Conservation (phyloP, 2,329 filamentous ascomycete species). For the Nectriaceae sp. region DNA sequence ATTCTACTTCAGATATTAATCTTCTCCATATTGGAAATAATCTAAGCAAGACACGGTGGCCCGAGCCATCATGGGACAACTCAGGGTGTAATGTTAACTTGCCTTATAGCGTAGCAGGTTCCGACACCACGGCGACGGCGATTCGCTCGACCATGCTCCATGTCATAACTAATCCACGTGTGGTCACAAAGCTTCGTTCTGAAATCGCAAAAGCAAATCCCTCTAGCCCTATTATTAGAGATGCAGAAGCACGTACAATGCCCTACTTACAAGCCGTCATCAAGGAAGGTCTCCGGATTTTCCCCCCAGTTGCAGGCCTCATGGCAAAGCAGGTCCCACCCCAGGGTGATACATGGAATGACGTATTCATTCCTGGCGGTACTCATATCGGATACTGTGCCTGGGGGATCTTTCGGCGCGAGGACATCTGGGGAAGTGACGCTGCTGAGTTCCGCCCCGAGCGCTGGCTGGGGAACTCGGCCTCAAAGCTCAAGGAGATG, state of each 20-base stretch:
- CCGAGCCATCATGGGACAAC: not conserved
- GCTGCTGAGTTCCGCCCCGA: conserved; percentile 55
- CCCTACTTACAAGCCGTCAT: conserved; percentile 52
- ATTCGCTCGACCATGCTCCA: conserved; percentile 55
- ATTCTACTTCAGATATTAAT: conserved; percentile 26
- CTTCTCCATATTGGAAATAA: fast-evolving
- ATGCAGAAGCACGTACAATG: conserved; percentile 37
- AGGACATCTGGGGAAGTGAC: conserved; percentile 50
- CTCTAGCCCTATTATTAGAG: conserved; percentile 28
- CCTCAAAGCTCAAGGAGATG: conserved; percentile 36
- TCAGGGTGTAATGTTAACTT: not conserved
- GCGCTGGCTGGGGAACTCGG: conserved; percentile 49
- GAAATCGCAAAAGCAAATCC: conserved; percentile 22
- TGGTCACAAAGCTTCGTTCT: conserved; percentile 45
- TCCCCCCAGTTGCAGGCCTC: conserved; percentile 51
- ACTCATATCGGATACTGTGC: conserved; percentile 55
- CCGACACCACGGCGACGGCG: conserved; percentile 58
- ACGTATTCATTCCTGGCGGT: conserved; percentile 52
- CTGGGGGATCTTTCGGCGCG: conserved; percentile 54
- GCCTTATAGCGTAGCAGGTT: conserved; percentile 49
- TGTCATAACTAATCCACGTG: conserved; percentile 50
- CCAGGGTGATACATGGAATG: conserved; percentile 34
- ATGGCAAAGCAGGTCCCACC: conserved; percentile 38
- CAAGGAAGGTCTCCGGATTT: conserved; percentile 56
- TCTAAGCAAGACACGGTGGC: no score